A percentile compares a stretch with the other conserved stretches of the same genome.
Evolutionary conservation across 2,329 filamentous ascomycete species (phyloP).

Genomic region (Sporothrix protearum): DNA sequence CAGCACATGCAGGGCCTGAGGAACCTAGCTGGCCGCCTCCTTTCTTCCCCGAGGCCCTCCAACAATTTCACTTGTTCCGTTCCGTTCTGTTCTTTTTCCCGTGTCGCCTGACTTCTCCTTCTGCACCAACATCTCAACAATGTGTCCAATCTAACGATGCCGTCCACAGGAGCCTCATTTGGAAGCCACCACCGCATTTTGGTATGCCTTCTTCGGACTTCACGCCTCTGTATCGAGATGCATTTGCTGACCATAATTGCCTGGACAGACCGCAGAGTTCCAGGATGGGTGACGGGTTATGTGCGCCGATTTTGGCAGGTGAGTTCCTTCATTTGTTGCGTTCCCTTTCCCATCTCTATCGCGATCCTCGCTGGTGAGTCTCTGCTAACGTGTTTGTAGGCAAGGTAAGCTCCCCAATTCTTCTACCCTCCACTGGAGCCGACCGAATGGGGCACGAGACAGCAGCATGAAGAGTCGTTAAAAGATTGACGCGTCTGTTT

Average conservation of each 20-base stretch:
- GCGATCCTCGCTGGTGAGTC: not conserved
- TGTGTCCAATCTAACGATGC: not conserved
- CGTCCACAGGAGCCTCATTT: conserved; percentile 75
- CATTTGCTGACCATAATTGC: not conserved
- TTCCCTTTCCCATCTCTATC: not conserved
- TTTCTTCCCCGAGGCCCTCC: not conserved
- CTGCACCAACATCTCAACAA: not conserved
- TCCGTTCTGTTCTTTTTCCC: conserved; percentile 19
- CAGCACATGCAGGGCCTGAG: not conserved
- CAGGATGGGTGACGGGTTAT: conserved; percentile 89
- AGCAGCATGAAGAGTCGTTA: not conserved
- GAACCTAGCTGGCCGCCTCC: not conserved
- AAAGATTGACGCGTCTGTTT: not conserved
- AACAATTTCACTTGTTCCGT: not conserved
- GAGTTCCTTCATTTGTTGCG: conserved; percentile 38
- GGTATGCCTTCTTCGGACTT: conserved; percentile 53
- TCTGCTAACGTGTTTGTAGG: not conserved
- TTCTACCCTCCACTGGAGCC: not conserved
- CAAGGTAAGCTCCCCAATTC: not conserved
- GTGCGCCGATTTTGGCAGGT: conserved; percentile 98
- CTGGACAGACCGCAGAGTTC: conserved; percentile 69
- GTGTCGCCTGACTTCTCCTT: not conserved
- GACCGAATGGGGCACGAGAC: too few species aligned
- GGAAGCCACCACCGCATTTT: conserved; percentile 95
- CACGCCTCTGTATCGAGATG: not conserved